phyloP scores from a whole-genome alignment of 495 filamentous ascomycete genomes.

The Pyronema omphalodes region DNA sequence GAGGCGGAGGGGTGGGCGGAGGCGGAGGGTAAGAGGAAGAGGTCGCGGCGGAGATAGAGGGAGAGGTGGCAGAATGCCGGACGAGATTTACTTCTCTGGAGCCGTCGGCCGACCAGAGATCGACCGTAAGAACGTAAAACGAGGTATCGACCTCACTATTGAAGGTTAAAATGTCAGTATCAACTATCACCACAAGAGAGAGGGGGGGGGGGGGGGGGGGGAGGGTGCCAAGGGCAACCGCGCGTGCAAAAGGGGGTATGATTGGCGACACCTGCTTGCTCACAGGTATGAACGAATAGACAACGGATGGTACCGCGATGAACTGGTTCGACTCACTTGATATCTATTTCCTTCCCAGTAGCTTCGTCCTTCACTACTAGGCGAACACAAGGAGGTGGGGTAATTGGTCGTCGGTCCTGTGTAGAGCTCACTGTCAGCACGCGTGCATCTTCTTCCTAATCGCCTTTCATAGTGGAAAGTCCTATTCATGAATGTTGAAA shows the following conservation, averaged over 20 bases:
- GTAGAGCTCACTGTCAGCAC: constrained; percentile 2
- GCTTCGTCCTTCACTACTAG: constrained; percentile 61
- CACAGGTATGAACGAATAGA: not conserved
- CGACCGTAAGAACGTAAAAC: constrained; percentile 83
- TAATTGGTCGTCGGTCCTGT: constrained; percentile 88
- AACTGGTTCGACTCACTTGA: constrained; percentile 46
- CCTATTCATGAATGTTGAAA: not conserved
- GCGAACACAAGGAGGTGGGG: constrained; percentile 80
- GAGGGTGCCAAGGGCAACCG: not conserved
- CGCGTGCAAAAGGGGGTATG: not conserved
- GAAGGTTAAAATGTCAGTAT: constrained; percentile 7
- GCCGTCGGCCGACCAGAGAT: constrained; percentile 74
- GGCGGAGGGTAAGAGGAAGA: constrained; percentile 49
- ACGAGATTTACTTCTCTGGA: constrained; percentile 86
- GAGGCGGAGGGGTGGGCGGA: constrained; percentile 26
- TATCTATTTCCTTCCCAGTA: constrained; percentile 74
- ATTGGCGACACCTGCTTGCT: not conserved
- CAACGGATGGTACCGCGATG: not conserved
- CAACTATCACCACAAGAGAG: not conserved
- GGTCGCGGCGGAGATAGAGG: constrained; percentile 73
- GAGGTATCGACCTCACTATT: constrained; percentile 58
- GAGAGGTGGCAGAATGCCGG: constrained; percentile 66
- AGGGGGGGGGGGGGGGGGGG: not conserved
- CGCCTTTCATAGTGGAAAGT: not conserved
- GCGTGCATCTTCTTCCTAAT: not conserved